These are phyloP conservation scores for Auriscalpium orientale DNA, from an alignment of 768 basidiomycete species.

Conservation along the genomic window DNA sequence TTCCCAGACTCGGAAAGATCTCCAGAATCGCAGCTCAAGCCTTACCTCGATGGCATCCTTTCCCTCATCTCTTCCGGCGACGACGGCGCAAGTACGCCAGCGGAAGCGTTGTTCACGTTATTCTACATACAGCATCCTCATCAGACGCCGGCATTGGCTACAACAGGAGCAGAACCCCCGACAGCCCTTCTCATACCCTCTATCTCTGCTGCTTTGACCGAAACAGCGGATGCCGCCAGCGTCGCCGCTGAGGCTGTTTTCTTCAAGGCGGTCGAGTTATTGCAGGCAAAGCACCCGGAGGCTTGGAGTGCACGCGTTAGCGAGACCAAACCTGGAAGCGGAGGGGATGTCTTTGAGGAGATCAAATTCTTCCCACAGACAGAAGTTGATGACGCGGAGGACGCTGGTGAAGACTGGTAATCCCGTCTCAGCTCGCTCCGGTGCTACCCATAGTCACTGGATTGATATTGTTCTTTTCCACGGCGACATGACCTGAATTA, in stretches of 20 bases:
- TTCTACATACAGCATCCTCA: slow-evolving; percentile 5
- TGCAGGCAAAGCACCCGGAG: slow-evolving; percentile 5
- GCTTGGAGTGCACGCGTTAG: slow-evolving; percentile 2
- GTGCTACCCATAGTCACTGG: too few relatives aligned
- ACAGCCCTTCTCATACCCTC: slow-evolving; percentile 6
- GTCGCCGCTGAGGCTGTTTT: slow-evolving; percentile 11
- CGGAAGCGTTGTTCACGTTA: slow-evolving; percentile 9
- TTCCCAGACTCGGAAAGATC: slow-evolving; percentile 4
- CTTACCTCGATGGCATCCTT: slow-evolving; percentile 20
- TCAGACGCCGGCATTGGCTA: neutral
- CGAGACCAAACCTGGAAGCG: neutral
- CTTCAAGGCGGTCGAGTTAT: slow-evolving; percentile 6
- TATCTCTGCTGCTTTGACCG: neutral
- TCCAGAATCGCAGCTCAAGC: slow-evolving; percentile 16
- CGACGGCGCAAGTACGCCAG: neutral
- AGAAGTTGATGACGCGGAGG: slow-evolving; percentile 7
- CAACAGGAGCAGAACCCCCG: neutral
- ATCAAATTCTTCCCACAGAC: slow-evolving; percentile 12
- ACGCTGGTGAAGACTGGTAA: slow-evolving; percentile 1
- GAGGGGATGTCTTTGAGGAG: slow-evolving; percentile 13
- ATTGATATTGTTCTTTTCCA: too few relatives aligned
- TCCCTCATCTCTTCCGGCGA: slow-evolving; percentile 2
- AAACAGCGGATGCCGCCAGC: slow-evolving; percentile 11
- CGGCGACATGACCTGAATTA: too few relatives aligned
- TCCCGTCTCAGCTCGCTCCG: too few relatives aligned